Base-by-base conservation (phyloP, 305 asterid species). In the Fraxinus paxiana region DNA sequence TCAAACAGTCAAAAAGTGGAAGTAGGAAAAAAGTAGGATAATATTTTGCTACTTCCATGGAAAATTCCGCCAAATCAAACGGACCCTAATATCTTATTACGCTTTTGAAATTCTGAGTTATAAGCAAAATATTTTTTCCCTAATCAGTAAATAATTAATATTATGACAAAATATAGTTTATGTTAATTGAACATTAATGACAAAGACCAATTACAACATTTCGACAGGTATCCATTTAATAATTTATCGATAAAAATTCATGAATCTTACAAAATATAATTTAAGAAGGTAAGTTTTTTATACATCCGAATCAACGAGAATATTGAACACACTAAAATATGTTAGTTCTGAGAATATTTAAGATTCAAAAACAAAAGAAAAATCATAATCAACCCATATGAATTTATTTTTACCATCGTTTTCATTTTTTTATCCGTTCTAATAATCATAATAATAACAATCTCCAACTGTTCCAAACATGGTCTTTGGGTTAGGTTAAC, bases 401-500 rank as follows among this genome's bases (percentile, higher is more conserved):
- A 61, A 18, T 24, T 22, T 22, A 22, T 61, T 61, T 61, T 61
- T 20, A 7, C 26, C 0, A 7, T 59, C 30, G 7, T 13, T 59
- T 17, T 20, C 12, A 43, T 35, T 59, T 59, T 59, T 59, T 28
- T 59, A 22, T 61, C 22, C 15, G 15, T 20, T 8, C 7, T 20
- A 65, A 24, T 65, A 26, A 65, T 20, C 73, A 26, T 26, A 65
- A 9, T 9, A 35, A 26, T 12, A 26, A 6, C 22, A 56, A 6
- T 17, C 28, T 20, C 67, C 28, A 18, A 65, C 17, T 24, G n/a
- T 26, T 2, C 84, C 85, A 81, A 83, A 86, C 87, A 77, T 37
- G 85, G 48, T 83, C 22, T 20, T 59, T 5, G 56, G 20, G 76
- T 46, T 82, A 37, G 31, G 75, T 46, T 73, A 59, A 77, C 28